Base-by-base conservation (phyloP, 257 asterid species). In the Hygrophila difformis region DNA sequence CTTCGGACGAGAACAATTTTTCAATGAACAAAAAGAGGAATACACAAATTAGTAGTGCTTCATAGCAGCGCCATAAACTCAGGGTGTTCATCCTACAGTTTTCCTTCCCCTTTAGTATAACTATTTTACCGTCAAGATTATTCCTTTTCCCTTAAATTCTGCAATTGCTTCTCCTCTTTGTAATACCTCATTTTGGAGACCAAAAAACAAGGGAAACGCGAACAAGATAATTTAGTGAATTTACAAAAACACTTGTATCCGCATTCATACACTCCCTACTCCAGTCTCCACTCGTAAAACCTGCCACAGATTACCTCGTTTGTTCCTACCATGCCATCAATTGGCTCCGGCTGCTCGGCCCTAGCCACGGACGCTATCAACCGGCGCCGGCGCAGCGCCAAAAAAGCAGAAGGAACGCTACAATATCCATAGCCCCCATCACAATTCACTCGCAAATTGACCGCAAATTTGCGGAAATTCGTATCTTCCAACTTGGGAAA, bases 271-370 rank as follows among this genome's bases (percentile, higher is more conserved):
- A 33, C 37, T 5, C 2, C 10, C 37, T 12, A 33, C 6, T 33
- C 6, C 12, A 33, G 12, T 24, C 7, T 24, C 29, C 3, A 24
- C 41, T 19, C 4, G 15, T 26, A 14, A 14, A 5, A 16, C 12
- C 15, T 39, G 9, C 14, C 15, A 41, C 47, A 41, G 36, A 37
- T 40, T 71, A 83, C 94, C 88, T 78, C 72, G 20, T 65, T 37
- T 18, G 66, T 45, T 34, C 55, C 52, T 22, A 52, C 74, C 21
- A 46, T 33, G 28, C 56, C 61, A 24, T 67, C 79, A 31, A 71
- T 65, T 62, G 28, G 55, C 57, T 66, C 93, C 47, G 77, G 74
- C 21, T 58, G 73, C 48, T 72, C 92, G n/a, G 93, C 74, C 51
- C 67, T 57, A 45, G 81, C 78, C 19, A 69, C 73, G 26, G 77